phyloP scores from a whole-genome alignment of 495 filamentous ascomycete species.

The Xylaria bambusicola region DNA sequence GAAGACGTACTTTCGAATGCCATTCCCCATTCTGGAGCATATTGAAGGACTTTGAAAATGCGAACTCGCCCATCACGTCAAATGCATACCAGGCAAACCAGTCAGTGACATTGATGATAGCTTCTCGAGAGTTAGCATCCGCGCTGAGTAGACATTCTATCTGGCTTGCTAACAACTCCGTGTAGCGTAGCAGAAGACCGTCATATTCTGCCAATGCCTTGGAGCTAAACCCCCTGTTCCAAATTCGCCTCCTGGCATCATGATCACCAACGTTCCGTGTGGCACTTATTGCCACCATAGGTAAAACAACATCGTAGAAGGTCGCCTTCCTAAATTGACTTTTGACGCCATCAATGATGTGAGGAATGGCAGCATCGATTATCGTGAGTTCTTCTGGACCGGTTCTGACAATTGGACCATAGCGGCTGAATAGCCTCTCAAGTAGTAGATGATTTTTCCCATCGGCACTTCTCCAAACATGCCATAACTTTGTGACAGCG shows the following conservation, averaged over 20 bases:
- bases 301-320: neutral
- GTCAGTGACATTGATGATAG: conserved; percentile 26
- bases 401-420: too few relatives aligned
- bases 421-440: too few relatives aligned
- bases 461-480: too few relatives aligned
- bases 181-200: conserved; percentile 26
- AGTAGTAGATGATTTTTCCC: too few relatives aligned
- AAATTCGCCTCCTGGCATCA: neutral
- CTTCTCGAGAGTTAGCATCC: too few relatives aligned
- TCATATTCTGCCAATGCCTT: conserved; percentile 30
- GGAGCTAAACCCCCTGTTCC: conserved; percentile 18
- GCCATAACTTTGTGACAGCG: too few relatives aligned
- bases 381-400: conserved; percentile 1
- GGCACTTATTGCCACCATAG: neutral
- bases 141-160: conserved; percentile 25
- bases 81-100: conserved; percentile 43
- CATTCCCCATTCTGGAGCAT: conserved; percentile 43
- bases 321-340: neutral
- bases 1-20: conserved; percentile 32
- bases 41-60: conserved; percentile 39
- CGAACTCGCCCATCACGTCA: conserved; percentile 48
- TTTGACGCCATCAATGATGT: neutral
- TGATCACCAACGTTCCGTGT: conserved; percentile 8
- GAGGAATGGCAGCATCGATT: neutral
- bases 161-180: conserved; percentile 28